These are phyloP conservation scores for Candida gigantensis DNA, from an alignment of 1,139 yeast species.

Conservation along the genomic window DNA sequence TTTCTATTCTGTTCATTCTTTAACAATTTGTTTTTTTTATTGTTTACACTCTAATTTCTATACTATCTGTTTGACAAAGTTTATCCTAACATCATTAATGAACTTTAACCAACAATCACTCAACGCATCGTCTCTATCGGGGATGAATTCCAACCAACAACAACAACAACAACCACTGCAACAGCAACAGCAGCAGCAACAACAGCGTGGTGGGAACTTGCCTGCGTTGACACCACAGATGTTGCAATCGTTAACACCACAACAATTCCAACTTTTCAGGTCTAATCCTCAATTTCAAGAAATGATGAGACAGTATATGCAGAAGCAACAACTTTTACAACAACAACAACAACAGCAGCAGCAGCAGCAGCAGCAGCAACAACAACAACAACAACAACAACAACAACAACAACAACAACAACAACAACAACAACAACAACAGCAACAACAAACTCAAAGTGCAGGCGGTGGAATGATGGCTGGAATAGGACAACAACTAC, in stretches of 20 bases:
- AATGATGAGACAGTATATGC: slow-evolving; percentile 38
- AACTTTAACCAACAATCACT: slow-evolving; percentile 8
- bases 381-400: slow-evolving; percentile 24
- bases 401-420: slow-evolving; percentile 27
- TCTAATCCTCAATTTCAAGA: slow-evolving; percentile 49
- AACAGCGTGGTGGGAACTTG: slow-evolving; percentile 24
- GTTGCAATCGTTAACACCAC: slow-evolving; percentile 43
- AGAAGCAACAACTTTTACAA: slow-evolving; percentile 38
- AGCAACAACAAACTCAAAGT: slow-evolving; percentile 5
- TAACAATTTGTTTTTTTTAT: background rate
- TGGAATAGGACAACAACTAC: slow-evolving; percentile 20
- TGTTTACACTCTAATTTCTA: background rate
- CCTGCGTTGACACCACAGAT: slow-evolving; percentile 33
- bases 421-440: slow-evolving; percentile 30
- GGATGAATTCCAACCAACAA: slow-evolving; percentile 14
- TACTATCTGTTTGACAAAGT: background rate
- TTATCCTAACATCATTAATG: slow-evolving; percentile 1
- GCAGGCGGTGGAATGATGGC: slow-evolving; percentile 23
- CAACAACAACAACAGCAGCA: slow-evolving; percentile 23
- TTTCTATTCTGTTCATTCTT: no score
- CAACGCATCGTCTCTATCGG: slow-evolving; percentile 5
- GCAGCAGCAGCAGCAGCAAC: slow-evolving; percentile 42
- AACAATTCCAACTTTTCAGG: slow-evolving; percentile 50
- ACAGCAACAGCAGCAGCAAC: slow-evolving; percentile 21
- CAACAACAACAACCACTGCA: slow-evolving; percentile 15